Conservation (phyloP, 768 basidiomycete genomes). For the Mycena olivaceomarginata region DNA sequence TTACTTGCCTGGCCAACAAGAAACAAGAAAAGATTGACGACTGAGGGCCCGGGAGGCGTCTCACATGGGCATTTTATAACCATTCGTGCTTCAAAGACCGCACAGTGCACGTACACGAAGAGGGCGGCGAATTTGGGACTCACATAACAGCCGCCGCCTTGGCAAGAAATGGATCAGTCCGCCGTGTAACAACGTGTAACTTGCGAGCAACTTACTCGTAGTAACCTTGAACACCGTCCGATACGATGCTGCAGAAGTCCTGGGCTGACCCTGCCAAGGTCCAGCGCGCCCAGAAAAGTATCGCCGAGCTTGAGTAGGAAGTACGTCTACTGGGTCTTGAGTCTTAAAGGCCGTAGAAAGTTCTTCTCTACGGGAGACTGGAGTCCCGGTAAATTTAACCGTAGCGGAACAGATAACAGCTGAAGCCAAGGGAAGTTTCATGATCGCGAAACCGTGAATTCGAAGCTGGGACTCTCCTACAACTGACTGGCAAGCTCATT, state of each 20-base stretch:
- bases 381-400: background rate
- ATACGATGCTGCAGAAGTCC: constrained; percentile 3
- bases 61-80: background rate
- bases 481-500: no score
- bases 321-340: background rate
- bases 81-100: background rate
- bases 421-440: background rate
- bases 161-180: background rate
- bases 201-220: background rate
- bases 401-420: background rate
- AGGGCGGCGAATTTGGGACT: background rate
- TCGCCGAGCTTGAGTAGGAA: background rate
- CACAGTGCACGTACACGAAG: constrained; percentile 4
- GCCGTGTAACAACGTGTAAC: background rate
- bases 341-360: constrained; percentile 17
- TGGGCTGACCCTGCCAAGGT: constrained; percentile 9
- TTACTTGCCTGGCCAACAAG: background rate
- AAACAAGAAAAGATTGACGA: background rate
- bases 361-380: constrained; percentile 8
- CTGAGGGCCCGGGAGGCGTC: no score
- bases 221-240: constrained; percentile 10
- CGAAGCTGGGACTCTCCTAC: background rate
- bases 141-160: constrained; percentile 31
- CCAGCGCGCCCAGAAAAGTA: background rate
- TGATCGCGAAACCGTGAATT: background rate